Conservation (phyloP, 2,329 filamentous ascomycete species). For the Xylaria polymorpha region DNA sequence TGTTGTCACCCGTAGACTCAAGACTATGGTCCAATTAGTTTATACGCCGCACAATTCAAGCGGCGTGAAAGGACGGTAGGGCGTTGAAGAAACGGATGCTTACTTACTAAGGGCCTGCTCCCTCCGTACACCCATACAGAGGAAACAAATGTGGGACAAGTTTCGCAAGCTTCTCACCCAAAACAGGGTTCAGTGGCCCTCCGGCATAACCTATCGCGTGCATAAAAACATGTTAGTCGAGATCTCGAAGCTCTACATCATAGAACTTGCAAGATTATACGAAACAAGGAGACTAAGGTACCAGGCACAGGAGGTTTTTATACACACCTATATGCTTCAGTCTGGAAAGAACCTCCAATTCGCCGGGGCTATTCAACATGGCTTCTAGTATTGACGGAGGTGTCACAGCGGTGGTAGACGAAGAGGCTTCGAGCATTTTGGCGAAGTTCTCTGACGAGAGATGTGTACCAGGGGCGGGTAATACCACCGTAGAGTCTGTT, state of each 20-base stretch:
- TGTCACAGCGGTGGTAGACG: slow-evolving; percentile 26
- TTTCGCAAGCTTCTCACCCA: slow-evolving; percentile 39
- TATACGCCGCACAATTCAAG: slow-evolving; percentile 8
- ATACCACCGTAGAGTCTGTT: slow-evolving; percentile 35
- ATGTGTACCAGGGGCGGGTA: slow-evolving; percentile 40
- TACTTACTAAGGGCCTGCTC: slow-evolving; percentile 35
- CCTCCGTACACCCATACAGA: slow-evolving; percentile 44
- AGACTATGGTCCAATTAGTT: slow-evolving; percentile 24
- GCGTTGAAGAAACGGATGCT: not conserved
- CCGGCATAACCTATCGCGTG: slow-evolving; percentile 39
- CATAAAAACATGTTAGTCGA: too few species aligned
- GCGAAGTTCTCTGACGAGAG: slow-evolving; percentile 43
- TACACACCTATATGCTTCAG: slow-evolving; percentile 36
- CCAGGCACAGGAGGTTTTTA: too few species aligned
- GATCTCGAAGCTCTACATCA: too few species aligned
- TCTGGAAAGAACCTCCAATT: slow-evolving; percentile 37
- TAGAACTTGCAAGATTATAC: too few species aligned
- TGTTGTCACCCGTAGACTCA: slow-evolving; percentile 39
- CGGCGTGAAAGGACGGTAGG: not conserved
- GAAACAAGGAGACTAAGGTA: too few species aligned
- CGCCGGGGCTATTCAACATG: slow-evolving; percentile 39
- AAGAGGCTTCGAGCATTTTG: slow-evolving; percentile 36
- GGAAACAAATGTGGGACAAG: slow-evolving; percentile 42
- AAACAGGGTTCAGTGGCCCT: slow-evolving; percentile 43
- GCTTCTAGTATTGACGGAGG: slow-evolving; percentile 44